These are phyloP conservation scores for Lactarius hengduanensis DNA, from an alignment of 768 basidiomycete genomes.

Conservation along the genomic window DNA sequence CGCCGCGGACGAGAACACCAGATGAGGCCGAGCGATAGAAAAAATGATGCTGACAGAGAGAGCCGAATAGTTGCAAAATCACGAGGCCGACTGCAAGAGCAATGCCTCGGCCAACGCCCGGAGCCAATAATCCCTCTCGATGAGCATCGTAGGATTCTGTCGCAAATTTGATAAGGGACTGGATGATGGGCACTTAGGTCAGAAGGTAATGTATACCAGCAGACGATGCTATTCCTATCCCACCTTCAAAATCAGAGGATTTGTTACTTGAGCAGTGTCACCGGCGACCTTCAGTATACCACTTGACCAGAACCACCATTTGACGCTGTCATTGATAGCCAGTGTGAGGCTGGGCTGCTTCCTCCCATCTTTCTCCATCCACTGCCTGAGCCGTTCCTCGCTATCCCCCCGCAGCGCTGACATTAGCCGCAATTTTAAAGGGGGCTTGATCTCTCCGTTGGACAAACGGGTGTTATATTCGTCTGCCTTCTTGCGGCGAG, in stretches of 20 bases:
- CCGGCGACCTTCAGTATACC: slow-evolving; percentile 58
- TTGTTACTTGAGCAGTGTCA: slow-evolving; percentile 70
- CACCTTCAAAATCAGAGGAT: slow-evolving; percentile 78
- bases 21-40: slow-evolving; percentile 73
- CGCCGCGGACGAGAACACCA: slow-evolving; percentile 80
- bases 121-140: slow-evolving; percentile 34
- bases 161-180: slow-evolving; percentile 73
- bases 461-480: slow-evolving; percentile 71
- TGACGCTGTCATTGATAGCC: slow-evolving; percentile 76
- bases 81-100: slow-evolving; percentile 73
- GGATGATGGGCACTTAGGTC: neutral
- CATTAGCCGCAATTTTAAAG: slow-evolving; percentile 47
- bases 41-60: slow-evolving; percentile 74
- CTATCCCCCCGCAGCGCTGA: slow-evolving; percentile 60
- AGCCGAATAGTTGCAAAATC: slow-evolving; percentile 61
- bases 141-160: slow-evolving; percentile 52
- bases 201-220: neutral
- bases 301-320: slow-evolving; percentile 75
- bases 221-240: slow-evolving; percentile 10
- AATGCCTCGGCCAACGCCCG: slow-evolving; percentile 57
- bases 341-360: slow-evolving; percentile 58
- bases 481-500: slow-evolving; percentile 52
- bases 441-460: slow-evolving; percentile 59
- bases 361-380: slow-evolving; percentile 64
- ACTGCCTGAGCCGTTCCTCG: slow-evolving; percentile 55